Evolutionary conservation across 2,329 filamentous ascomycete genomes (phyloP).

Genomic region (Gaeumannomyces tritici): DNA sequence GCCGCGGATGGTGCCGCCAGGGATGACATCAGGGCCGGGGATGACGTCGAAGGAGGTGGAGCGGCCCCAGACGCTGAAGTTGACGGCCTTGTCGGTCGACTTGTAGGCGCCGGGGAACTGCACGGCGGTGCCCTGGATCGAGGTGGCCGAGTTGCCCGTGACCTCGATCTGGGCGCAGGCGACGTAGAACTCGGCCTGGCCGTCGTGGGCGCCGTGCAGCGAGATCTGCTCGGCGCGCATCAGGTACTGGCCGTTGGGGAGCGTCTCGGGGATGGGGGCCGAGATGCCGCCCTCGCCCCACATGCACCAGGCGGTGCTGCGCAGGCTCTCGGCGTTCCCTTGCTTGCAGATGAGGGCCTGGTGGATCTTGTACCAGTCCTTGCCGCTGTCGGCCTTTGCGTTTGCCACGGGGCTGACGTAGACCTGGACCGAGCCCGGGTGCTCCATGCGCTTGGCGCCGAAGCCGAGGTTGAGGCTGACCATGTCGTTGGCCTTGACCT

Average conservation of each 20-base stretch:
- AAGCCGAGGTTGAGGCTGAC: neutral
- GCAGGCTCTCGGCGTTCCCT: neutral
- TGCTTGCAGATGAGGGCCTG: conserved; percentile 2
- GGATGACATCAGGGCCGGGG: conserved; percentile 26
- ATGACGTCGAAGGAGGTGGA: conserved; percentile 18
- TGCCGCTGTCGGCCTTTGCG: neutral
- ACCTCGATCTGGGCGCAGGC: conserved; percentile 19
- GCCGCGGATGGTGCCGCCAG: conserved; percentile 24
- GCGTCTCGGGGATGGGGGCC: conserved; percentile 14
- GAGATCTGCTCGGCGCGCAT: conserved; percentile 33
- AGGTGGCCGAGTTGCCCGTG: conserved; percentile 14
- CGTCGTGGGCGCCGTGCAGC: conserved; percentile 25
- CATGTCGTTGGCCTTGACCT: conserved; percentile 3
- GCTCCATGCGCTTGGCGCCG: neutral
- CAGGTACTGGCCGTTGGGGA: conserved; percentile 23
- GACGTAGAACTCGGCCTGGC: conserved; percentile 20
- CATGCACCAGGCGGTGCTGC: conserved; percentile 2
- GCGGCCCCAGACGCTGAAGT: conserved; percentile 3
- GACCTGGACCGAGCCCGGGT: conserved; percentile 2
- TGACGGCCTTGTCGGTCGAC: conserved; percentile 27
- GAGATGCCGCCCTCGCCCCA: conserved; percentile 27
- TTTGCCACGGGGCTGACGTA: neutral
- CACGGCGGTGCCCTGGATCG: conserved; percentile 10
- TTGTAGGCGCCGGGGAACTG: conserved; percentile 27
- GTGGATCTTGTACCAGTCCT: conserved; percentile 3